Evolutionary conservation across 2,329 filamentous ascomycete genomes (phyloP).

Genomic region (Phaeosphaeria sp.): DNA sequence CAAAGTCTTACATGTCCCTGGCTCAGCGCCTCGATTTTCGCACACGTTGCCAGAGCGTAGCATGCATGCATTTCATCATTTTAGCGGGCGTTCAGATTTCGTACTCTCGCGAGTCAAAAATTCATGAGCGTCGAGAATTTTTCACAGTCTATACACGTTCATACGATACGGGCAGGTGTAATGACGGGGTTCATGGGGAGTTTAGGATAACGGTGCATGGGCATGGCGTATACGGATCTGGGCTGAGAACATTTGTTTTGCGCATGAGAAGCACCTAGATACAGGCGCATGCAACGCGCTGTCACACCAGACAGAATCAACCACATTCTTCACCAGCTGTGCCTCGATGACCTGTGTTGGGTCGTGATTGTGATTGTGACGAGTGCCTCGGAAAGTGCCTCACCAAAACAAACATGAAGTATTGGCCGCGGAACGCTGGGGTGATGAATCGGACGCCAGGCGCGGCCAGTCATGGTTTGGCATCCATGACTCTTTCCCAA

Average conservation of each 20-base stretch:
- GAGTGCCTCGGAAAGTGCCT: background rate
- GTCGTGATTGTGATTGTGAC: background rate
- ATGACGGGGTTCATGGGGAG: conserved; percentile 22
- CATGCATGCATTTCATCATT: conserved; percentile 6
- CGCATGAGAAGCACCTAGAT: conserved; percentile 7
- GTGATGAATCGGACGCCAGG: background rate
- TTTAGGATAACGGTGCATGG: conserved; percentile 29
- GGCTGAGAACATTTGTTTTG: conserved; percentile 17
- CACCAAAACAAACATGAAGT: background rate
- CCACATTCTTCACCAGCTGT: background rate
- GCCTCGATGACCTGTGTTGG: background rate
- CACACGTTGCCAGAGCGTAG: conserved; percentile 5
- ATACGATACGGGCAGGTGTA: conserved; percentile 27
- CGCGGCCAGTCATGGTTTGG: conserved; percentile 1
- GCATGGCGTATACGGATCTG: conserved; percentile 20
- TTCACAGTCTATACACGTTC: conserved; percentile 20
- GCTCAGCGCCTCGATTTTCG: conserved; percentile 5
- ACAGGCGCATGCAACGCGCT: background rate
- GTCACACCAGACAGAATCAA: background rate
- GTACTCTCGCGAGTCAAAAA: conserved; percentile 36
- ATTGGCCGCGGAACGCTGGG: background rate
- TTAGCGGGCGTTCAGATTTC: conserved; percentile 37
- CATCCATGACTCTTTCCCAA: background rate
- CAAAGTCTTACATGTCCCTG: background rate
- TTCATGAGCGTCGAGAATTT: conserved; percentile 17